Conservation (phyloP, 108 stramenopile species). For the Pseudonitzschia multiseries region DNA sequence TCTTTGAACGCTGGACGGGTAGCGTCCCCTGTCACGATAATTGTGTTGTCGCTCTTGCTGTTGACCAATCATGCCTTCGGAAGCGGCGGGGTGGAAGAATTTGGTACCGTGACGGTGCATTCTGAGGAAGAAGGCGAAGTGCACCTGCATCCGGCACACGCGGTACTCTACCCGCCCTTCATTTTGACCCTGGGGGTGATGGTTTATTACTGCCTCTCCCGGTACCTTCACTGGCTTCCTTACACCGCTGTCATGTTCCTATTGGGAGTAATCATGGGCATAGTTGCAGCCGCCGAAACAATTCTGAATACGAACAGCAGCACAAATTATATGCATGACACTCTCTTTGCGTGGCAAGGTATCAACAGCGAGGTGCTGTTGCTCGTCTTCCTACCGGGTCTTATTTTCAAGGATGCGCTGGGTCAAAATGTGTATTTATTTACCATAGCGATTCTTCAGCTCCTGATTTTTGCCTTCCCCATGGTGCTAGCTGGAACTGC, state of each 20-base stretch:
- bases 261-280: constrained; percentile 64
- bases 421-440: constrained; percentile 74
- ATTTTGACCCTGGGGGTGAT: constrained; percentile 48
- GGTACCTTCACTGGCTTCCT: constrained; percentile 46
- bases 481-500: constrained; percentile 70
- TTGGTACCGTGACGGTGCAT: background rate
- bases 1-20: too few species aligned
- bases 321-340: constrained; percentile 36
- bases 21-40: too few species aligned
- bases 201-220: constrained; percentile 46
- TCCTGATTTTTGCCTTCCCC: constrained; percentile 87
- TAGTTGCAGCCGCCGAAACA: constrained; percentile 2
- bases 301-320: background rate
- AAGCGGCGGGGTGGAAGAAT: background rate
- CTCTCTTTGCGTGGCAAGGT: constrained; percentile 51
- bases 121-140: constrained; percentile 23
- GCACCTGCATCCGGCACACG: constrained; percentile 39
- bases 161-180: constrained; percentile 61
- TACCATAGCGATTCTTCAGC: constrained; percentile 42
- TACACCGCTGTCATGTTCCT: constrained; percentile 83
- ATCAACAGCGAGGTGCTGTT: constrained; percentile 79
- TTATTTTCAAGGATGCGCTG: constrained; percentile 82
- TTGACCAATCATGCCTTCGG: background rate
- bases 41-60: background rate
- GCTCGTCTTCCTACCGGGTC: constrained; percentile 86